Conservation (phyloP, 2,329 filamentous ascomycete species). For the Passalora sequoiae region DNA sequence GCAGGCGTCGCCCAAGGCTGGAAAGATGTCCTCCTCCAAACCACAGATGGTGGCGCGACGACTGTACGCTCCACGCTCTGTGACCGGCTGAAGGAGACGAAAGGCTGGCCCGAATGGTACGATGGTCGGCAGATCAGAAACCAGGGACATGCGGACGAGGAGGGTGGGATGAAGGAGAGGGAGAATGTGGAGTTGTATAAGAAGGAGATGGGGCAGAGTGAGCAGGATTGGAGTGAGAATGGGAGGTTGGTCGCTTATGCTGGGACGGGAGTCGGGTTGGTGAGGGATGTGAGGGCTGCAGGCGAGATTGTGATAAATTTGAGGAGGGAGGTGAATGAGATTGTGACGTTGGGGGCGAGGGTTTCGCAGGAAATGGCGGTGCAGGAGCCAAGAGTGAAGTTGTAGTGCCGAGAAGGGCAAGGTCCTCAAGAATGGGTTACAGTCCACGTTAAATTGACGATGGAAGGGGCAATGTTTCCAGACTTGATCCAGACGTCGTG, state of each 20-base stretch:
- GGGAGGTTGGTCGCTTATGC: slow-evolving; percentile 57
- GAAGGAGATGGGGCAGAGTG: slow-evolving; percentile 41
- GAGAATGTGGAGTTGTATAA: slow-evolving; percentile 41
- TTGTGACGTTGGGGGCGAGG: too few species aligned
- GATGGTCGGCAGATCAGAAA: slow-evolving; percentile 54
- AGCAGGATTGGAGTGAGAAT: slow-evolving; percentile 40
- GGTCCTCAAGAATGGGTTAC: too few species aligned
- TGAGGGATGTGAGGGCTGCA: slow-evolving; percentile 38
- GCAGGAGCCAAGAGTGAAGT: too few species aligned
- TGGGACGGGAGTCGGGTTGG: slow-evolving; percentile 55
- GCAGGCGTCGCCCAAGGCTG: slow-evolving; percentile 43
- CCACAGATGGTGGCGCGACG: slow-evolving; percentile 45
- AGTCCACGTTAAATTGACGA: too few species aligned
- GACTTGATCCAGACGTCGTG: too few species aligned
- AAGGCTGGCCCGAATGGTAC: slow-evolving; percentile 43
- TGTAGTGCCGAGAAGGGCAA: too few species aligned
- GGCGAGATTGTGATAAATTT: background rate
- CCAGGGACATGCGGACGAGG: slow-evolving; percentile 41
- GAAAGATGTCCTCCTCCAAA: slow-evolving; percentile 40
- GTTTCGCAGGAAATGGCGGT: too few species aligned
- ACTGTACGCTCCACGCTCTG: slow-evolving; percentile 48
- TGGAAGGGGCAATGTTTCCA: too few species aligned
- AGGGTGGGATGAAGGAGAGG: slow-evolving; percentile 33
- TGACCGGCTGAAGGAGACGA: slow-evolving; percentile 50
- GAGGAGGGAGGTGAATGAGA: background rate